Evolutionary conservation across 208 protist genomes (phyloP), one percentile per base, ranked within the genome.

Genomic region (Leishmania major): DNA sequence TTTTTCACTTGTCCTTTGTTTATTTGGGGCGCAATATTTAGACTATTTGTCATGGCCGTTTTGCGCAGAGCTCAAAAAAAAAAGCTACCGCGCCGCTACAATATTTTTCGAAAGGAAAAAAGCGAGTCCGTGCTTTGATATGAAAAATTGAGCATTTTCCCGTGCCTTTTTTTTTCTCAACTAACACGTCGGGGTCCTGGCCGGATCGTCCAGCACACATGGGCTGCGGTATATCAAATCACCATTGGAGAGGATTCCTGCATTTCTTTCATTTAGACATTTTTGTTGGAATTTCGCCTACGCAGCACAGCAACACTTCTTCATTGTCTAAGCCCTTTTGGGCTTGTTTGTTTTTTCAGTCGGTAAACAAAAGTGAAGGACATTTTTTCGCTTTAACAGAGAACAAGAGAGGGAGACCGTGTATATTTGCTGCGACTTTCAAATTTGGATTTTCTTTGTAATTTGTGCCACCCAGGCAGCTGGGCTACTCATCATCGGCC

Each of bases 401-500:
- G 11, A 6, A 69, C 60, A 79, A 53, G 25, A 35, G 15, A 79
- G 45, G 1, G 43, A 35, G 19, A 49, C 22, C 40, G 19, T 64
- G 17, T 79, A 47, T 66, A 49, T 37, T 35, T 49, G 19, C 8
- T 79, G 51, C 55, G 8, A 45, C 31, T 43, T 76, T 67, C 19
- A 11, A 37, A 37, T 10, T 10, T 35, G 31, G 17, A 1, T 66
- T 66, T 55, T 17, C 35, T 76, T 62, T 60, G 43, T 51, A 2
- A 73, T 53, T 40, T 62, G 11, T 17, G 28, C 15, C 45, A 45
- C 72, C 19, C 15, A 31, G 0, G 47, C 28, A 76, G 11, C 49
- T 62, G 19, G 15, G 31, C 49, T 60, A 76, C 49, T 76, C 72
- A n/a, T 40, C 72, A 71, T 83, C 82, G 35, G 77, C 60, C 51